Percentiles rank a stretch among this genome's conserved stretches.
phyloP scores from a whole-genome alignment of 2,329 filamentous ascomycete species.

The Exophiala phaeomuriformis region DNA sequence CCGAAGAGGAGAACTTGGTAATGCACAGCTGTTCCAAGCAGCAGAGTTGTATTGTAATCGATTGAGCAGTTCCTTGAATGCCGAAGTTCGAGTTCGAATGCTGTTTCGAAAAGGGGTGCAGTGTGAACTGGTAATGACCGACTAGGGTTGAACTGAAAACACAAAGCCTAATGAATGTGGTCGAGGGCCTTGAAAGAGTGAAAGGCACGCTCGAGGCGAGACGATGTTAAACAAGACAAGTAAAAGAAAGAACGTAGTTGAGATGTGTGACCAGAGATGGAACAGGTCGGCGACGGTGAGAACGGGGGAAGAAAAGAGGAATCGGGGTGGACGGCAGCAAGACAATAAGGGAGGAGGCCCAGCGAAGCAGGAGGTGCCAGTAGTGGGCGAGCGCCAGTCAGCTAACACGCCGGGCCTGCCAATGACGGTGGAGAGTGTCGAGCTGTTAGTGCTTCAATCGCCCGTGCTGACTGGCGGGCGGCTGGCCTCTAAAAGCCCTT shows the following conservation, averaged over 20 bases:
- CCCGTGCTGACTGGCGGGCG: slow-evolving; percentile 2
- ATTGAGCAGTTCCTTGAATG: slow-evolving; percentile 6
- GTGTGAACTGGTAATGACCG: slow-evolving; percentile 14
- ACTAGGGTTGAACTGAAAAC: slow-evolving; percentile 17
- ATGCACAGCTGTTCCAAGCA: slow-evolving; percentile 19
- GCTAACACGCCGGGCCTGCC: background rate
- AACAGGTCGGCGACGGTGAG: slow-evolving; percentile 28
- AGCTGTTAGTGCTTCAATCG: background rate
- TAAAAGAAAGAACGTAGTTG: slow-evolving; percentile 28
- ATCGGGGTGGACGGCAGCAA: slow-evolving; percentile 25
- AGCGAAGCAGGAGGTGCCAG: background rate
- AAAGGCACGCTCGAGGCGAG: slow-evolving; percentile 39
- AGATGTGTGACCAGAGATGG: slow-evolving; percentile 24
- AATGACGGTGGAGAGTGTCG: background rate
- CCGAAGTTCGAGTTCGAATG: background rate
- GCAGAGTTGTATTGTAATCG: slow-evolving; percentile 12
- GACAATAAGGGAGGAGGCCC: slow-evolving; percentile 26
- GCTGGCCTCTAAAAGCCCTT: background rate
- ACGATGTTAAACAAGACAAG: slow-evolving; percentile 27
- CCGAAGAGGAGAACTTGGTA: background rate
- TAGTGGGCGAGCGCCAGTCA: background rate
- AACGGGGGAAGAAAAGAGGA: slow-evolving; percentile 29
- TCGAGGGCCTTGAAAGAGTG: slow-evolving; percentile 48
- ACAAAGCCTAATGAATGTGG: slow-evolving; percentile 31
- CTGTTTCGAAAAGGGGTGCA: slow-evolving; percentile 3